Evolutionary conservation across 768 basidiomycete genomes (phyloP).

Genomic region (Arthromyces matolae): DNA sequence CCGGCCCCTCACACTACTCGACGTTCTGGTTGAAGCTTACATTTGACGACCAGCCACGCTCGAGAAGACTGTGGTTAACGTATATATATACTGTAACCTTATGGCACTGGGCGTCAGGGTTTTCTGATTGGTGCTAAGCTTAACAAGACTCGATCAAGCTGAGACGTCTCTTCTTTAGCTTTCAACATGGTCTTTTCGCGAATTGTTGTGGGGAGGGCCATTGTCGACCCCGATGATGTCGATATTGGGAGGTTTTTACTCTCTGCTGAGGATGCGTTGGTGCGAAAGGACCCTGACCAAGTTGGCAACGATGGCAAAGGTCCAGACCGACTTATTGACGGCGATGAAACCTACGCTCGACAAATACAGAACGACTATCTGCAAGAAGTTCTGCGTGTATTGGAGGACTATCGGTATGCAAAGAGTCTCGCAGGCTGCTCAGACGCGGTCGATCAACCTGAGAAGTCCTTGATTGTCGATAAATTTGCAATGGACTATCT

Average conservation of each 20-base stretch:
- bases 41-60: no score
- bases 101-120: no score
- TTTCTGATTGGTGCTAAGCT: background rate
- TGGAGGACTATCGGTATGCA: conserved; percentile 38
- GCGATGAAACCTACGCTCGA: conserved; percentile 38
- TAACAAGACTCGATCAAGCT: background rate
- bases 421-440: conserved; percentile 40
- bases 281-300: conserved; percentile 37
- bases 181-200: conserved; percentile 8
- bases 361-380: conserved; percentile 37
- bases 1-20: no score
- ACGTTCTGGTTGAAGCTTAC: no score
- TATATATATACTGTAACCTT: no score
- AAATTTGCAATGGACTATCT: conserved; percentile 39
- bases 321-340: conserved; percentile 25
- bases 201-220: conserved; percentile 9
- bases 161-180: background rate
- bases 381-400: conserved; percentile 21
- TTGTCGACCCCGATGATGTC: conserved; percentile 14
- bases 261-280: conserved; percentile 36
- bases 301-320: conserved; percentile 35
- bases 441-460: conserved; percentile 33
- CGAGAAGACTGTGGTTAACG: no score
- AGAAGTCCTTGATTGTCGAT: conserved; percentile 28
- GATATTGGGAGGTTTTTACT: conserved; percentile 39